Evolutionary conservation across 73 alveolate species (phyloP).

Genomic region (Blepharisma japonicum): DNA sequence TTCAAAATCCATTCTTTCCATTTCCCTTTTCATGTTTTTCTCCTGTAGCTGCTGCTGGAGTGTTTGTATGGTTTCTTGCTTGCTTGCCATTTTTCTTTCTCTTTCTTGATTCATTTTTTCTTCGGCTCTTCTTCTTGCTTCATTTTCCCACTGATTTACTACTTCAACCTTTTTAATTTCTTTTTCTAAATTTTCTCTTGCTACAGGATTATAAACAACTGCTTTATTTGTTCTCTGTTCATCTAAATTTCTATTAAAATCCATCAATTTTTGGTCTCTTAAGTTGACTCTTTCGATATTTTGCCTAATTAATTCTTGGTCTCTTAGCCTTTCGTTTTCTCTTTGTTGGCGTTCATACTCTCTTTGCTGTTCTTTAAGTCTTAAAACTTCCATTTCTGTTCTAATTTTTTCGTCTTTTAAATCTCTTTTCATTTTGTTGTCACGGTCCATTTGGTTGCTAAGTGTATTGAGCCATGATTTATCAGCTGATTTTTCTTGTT

Average conservation of each 20-base stretch:
- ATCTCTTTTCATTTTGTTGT: not conserved
- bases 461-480: not conserved
- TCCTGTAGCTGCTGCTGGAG: too few relatives aligned
- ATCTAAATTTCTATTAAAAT: not conserved
- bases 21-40: too few relatives aligned
- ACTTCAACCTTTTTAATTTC: not conserved
- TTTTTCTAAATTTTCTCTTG: not conserved
- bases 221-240: not conserved
- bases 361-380: not conserved
- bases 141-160: not conserved
- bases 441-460: not conserved
- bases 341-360: not conserved
- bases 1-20: too few relatives aligned
- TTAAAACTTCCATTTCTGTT: not conserved
- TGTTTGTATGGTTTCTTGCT: too few relatives aligned
- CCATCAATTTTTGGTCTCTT: not conserved
- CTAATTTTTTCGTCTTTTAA: not conserved
- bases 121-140: not conserved
- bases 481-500: not conserved
- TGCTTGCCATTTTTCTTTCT: too few relatives aligned
- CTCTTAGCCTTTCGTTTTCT: not conserved
- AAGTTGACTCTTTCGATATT: constrained; percentile 9
- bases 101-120: not conserved
- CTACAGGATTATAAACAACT: not conserved
- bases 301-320: constrained; percentile 5